These are phyloP conservation scores for Sutorius eximius DNA, from an alignment of 1,284 basidiomycete genomes.

Conservation along the genomic window DNA sequence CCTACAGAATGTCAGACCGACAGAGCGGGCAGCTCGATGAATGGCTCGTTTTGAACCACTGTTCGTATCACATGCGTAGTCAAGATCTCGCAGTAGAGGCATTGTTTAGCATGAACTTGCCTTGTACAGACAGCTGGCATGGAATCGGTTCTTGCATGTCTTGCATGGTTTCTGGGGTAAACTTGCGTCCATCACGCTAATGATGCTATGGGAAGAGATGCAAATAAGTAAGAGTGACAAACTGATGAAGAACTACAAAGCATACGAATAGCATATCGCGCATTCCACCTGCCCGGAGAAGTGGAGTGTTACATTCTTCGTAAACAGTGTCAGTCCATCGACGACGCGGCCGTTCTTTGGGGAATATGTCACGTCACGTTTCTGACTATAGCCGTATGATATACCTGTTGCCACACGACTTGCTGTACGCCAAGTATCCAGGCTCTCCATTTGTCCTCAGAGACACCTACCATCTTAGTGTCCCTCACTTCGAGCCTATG, in stretches of 20 bases:
- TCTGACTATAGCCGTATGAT: conserved; percentile 29
- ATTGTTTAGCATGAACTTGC: conserved; percentile 37
- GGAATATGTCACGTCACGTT: conserved; percentile 7
- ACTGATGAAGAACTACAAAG: conserved; percentile 12
- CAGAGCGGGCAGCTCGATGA: conserved; percentile 91
- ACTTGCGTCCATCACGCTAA: conserved; percentile 86
- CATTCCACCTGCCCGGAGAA: conserved; percentile 95
- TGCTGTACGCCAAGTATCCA: conserved; percentile 96
- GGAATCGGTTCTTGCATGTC: conserved; percentile 96
- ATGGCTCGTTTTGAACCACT: conserved; percentile 94
- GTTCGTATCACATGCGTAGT: neutral
- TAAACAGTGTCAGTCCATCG: conserved; percentile 92
- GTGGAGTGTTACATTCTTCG: conserved; percentile 89
- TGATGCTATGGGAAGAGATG: conserved; percentile 61
- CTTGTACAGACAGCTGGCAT: conserved; percentile 90
- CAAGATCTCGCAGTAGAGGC: neutral
- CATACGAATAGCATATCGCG: conserved; percentile 91
- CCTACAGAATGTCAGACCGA: conserved; percentile 71
- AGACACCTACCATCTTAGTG: conserved; percentile 82
- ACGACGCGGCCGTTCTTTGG: conserved; percentile 85
- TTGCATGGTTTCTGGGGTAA: conserved; percentile 92
- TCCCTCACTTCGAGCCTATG: conserved; percentile 88
- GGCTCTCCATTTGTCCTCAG: conserved; percentile 88
- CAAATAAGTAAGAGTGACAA: neutral
- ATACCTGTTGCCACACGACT: conserved; percentile 82